Evolutionary conservation across 192 early-diverging fungal genomes (phyloP), one percentile per base, ranked within the genome.

Genomic region (Geranomyces variabilis): DNA sequence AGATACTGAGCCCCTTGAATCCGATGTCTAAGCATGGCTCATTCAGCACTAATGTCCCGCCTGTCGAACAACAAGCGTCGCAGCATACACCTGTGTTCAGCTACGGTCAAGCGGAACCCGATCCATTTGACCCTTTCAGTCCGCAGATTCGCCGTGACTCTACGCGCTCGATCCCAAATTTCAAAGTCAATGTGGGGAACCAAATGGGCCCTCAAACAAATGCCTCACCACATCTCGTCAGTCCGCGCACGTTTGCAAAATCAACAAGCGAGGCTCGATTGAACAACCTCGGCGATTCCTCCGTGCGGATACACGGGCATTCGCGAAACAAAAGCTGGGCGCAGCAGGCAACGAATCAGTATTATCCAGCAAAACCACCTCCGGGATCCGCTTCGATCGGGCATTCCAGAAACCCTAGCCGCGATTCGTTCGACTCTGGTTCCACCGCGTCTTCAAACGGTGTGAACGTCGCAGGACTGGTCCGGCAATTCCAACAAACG

Each of bases 291-390:
- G 58, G 58, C 17, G 70, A 72, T 26, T 24, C 60, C 6, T 30
- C 61, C 26, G 19, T n/a, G 7, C 70, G 70, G 10, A 28, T 48
- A 0, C 70, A 72, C 21, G 70, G 70, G 15, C 70, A 72, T 46
- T 72, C 70, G 2, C 36, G 70, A 48, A 72, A 72, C 36, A 72
- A 72, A 51, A 53, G 46, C 45, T 72, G 70, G 70, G 70, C 70
- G 8, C 70, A 72, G 51, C 14, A 26, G 66, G 24, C 24, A n/a
- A 22, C 63, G 8, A 19, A 46, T 45, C 21, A 30, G 43, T 47
- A 65, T 22, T 24, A 65, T 17, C 44, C 2, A 8, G 33, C 0
- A 14, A 21, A 67, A 31, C 53, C 24, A 8, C 15, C 63, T 5
- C 66, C 48, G 48, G 14, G 17, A 17, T 67, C 63, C 5, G 41